phyloP scores from a whole-genome alignment of 257 asterid genomes.

The Nicotiana noctiflora region DNA sequence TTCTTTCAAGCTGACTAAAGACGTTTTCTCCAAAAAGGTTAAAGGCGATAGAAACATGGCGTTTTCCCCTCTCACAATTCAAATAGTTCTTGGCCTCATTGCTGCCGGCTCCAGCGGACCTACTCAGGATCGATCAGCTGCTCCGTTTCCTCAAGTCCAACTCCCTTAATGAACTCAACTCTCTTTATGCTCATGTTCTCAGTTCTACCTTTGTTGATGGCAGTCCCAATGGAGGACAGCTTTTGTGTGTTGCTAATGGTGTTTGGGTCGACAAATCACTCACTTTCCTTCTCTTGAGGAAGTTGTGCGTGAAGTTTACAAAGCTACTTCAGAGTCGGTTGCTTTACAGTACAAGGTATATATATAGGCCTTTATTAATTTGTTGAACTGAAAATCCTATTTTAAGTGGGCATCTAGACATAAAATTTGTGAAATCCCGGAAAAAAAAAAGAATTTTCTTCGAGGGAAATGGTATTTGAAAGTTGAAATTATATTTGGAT shows the following conservation, averaged over 20 bases:
- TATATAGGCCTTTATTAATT: not conserved
- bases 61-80: not conserved
- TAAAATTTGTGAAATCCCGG: too few species aligned
- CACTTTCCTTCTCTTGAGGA: not conserved
- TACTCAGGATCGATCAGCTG: not conserved
- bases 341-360: not conserved
- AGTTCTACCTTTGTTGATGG: not conserved
- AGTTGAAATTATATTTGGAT: too few species aligned
- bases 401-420: too few species aligned
- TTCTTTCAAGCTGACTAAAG: too few species aligned
- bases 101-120: not conserved
- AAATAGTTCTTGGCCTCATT: not conserved
- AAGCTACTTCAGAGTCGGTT: not conserved
- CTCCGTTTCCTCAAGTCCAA: not conserved
- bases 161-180: not conserved
- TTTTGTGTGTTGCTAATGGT: not conserved
- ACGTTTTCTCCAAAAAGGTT: not conserved
- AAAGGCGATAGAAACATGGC: not conserved
- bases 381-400: not conserved
- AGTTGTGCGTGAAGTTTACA: not conserved
- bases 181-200: not conserved
- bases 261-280: not conserved
- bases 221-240: not conserved
- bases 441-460: too few species aligned
- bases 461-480: too few species aligned